Evolutionary conservation across 2,329 filamentous ascomycete genomes (phyloP).

Genomic region (Botrytis cinerea): DNA sequence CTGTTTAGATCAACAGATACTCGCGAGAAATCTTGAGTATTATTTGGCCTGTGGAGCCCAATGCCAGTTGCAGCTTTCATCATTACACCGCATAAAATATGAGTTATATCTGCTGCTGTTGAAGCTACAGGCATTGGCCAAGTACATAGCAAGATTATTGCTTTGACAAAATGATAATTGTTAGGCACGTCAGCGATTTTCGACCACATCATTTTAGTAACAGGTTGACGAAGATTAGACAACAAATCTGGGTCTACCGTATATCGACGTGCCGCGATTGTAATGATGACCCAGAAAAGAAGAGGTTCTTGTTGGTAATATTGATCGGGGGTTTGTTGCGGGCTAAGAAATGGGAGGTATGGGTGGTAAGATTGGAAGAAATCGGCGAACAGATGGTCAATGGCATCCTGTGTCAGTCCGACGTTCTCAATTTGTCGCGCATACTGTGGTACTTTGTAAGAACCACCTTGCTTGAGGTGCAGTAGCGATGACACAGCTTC

Average conservation of each 20-base stretch:
- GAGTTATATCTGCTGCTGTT: conserved; percentile 76
- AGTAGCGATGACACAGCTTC: conserved; percentile 68
- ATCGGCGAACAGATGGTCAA: conserved; percentile 67
- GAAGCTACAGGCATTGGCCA: conserved; percentile 84
- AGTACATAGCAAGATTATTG: conserved; percentile 74
- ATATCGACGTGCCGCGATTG: conserved; percentile 73
- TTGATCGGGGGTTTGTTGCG: conserved; percentile 65
- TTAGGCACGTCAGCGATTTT: conserved; percentile 77
- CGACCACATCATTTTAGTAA: conserved; percentile 73
- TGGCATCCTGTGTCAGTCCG: conserved; percentile 63
- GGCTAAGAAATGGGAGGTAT: conserved; percentile 74
- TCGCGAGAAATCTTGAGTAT: conserved; percentile 80
- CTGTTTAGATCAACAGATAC: conserved; percentile 74
- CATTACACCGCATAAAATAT: conserved; percentile 77
- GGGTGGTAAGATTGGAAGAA: conserved; percentile 77
- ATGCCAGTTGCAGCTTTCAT: conserved; percentile 86
- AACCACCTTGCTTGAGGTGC: conserved; percentile 65
- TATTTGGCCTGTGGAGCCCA: conserved; percentile 76
- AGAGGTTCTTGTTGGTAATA: conserved; percentile 78
- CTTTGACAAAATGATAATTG: conserved; percentile 79
- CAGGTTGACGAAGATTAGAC: conserved; percentile 64
- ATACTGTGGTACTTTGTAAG: conserved; percentile 44
- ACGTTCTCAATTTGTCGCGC: conserved; percentile 57
- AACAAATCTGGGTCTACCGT: conserved; percentile 60
- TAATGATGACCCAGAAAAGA: conserved; percentile 82